These are phyloP conservation scores for Phycomyces nitens DNA, from an alignment of 192 early-diverging fungal genomes.

Conservation along the genomic window DNA sequence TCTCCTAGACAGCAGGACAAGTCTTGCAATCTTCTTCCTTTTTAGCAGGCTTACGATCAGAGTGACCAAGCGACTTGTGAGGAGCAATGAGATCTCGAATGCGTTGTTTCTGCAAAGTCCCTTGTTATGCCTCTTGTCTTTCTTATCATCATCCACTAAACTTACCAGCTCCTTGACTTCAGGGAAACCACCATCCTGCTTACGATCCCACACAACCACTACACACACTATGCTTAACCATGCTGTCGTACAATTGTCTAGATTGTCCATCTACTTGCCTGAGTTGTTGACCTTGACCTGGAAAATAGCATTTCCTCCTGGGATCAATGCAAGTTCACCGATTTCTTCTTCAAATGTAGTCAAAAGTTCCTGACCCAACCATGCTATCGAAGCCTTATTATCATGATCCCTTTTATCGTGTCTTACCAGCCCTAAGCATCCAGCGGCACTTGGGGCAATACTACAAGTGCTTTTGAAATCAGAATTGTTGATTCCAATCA, in stretches of 20 bases:
- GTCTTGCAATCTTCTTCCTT: slow-evolving; percentile 18
- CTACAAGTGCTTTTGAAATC: slow-evolving; percentile 19
- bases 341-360: slow-evolving; percentile 59
- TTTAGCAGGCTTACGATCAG: slow-evolving; percentile 39
- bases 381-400: slow-evolving; percentile 34
- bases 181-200: slow-evolving; percentile 61
- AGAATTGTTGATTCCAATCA: too few species aligned
- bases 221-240: neutral
- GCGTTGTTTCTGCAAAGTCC: slow-evolving; percentile 50
- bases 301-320: slow-evolving; percentile 50
- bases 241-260: too few species aligned
- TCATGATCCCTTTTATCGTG: neutral
- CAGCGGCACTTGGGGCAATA: slow-evolving; percentile 57
- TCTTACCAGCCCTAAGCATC: slow-evolving; percentile 48
- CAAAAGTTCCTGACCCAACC: slow-evolving; percentile 70
- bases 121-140: neutral
- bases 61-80: slow-evolving; percentile 64
- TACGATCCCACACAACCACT: slow-evolving; percentile 64
- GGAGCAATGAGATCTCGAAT: slow-evolving; percentile 63
- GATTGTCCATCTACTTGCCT: too few species aligned
- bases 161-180: slow-evolving; percentile 68
- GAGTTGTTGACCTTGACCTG: slow-evolving; percentile 42
- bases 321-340: slow-evolving; percentile 67
- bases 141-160: neutral
- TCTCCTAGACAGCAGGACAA: slow-evolving; percentile 3